phyloP scores from a whole-genome alignment of 2,329 filamentous ascomycete genomes.

The Teratosphaeria zuluensis region DNA sequence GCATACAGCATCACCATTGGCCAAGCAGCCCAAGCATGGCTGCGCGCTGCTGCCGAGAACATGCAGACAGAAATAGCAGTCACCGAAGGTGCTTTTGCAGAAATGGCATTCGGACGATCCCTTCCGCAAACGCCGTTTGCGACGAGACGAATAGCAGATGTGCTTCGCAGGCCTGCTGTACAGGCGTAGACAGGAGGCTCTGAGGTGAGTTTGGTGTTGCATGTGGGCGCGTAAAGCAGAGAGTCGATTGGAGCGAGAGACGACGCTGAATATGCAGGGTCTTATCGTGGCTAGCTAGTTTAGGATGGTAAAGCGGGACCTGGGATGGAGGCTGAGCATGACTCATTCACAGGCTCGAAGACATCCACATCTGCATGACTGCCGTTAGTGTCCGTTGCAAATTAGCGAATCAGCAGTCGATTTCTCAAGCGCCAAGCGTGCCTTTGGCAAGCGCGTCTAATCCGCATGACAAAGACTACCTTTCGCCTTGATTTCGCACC shows the following conservation, averaged over 20 bases:
- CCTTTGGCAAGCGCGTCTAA: too few relatives aligned
- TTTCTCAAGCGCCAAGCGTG: too few relatives aligned
- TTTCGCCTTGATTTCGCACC: too few relatives aligned
- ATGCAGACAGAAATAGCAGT: background rate
- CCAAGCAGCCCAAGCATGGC: background rate
- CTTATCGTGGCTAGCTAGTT: background rate
- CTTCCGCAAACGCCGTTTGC: background rate
- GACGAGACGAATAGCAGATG: conserved; percentile 1
- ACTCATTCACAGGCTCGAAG: too few relatives aligned
- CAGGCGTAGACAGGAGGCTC: background rate
- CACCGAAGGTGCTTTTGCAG: background rate
- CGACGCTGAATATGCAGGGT: background rate
- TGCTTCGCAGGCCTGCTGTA: background rate
- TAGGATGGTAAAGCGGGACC: background rate
- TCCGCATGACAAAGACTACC: too few relatives aligned
- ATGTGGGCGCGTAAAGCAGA: background rate
- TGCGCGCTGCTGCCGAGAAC: background rate
- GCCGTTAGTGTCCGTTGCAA: too few relatives aligned
- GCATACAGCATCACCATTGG: conserved; percentile 1
- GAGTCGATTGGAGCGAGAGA: background rate
- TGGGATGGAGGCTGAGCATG: too few relatives aligned
- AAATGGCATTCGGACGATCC: background rate
- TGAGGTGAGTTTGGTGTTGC: background rate
- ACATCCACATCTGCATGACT: too few relatives aligned
- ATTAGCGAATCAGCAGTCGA: too few relatives aligned